Evolutionary conservation across 352 stramenopile species (phyloP), one percentile per base, ranked within the genome.

Genomic region (Globisporangium solare): DNA sequence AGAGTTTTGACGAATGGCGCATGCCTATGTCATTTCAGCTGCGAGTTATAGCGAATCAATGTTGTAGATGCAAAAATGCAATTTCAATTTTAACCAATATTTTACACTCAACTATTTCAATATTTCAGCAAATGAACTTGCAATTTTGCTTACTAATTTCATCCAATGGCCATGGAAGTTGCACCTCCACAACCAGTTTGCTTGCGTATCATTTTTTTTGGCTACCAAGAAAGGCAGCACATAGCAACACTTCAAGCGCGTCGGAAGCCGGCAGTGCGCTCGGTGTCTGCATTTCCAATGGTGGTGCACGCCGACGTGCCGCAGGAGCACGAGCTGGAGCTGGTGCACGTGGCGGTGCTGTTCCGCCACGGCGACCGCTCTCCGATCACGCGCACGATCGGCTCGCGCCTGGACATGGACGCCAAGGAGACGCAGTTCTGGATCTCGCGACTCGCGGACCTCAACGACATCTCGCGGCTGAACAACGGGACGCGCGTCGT

Each of bases 331-430:
- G 58, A 71, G 6, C 57, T 87, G 27, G 50, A 66, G 60, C 67
- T 91, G 35, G 52, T 71, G 46, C 83, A 93, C 40, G 76, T 93
- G 61, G 43, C 82, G n/a, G 72, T 81, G 54, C 62, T 89, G 58
- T 91, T 91, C 53, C 83, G 83, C 13, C 83, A 92, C 60, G 83
- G 83, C 42, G 83, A 92, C 53, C 74, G 83, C 15, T 88, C 83
- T n/a, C 83, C 83, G 4, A 84, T 92, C 67, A 83, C 76, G 42
- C 75, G 74, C 37, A 65, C 58, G 14, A 63, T 89, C 8, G 76
- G 73, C 58, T 8, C 55, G 13, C 72, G 74, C 7, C 48, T 92
- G 51, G 7, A 27, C 18, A 84, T 92, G 67, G 61, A 62, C 20
- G 59, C 59, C 43, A 27, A 45, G 1, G 77, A 92, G 55, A 76